Evolutionary conservation across 441 rosid species (phyloP).

Genomic region (Theobroma grandiflorum): DNA sequence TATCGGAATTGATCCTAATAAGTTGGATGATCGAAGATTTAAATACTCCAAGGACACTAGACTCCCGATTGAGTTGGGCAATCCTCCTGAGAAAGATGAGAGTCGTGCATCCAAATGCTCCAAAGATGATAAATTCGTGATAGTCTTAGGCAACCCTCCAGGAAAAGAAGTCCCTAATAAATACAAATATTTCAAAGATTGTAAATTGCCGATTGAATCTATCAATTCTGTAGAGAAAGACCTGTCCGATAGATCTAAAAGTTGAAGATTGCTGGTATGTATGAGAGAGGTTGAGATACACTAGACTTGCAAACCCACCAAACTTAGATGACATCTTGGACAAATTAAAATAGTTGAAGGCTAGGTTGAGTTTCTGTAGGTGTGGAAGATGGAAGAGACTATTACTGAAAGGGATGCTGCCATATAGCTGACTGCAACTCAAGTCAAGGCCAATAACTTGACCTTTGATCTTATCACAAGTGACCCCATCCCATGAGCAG

Average conservation of each 20-base stretch:
- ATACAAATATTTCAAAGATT: too few relatives aligned
- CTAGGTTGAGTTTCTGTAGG: background rate
- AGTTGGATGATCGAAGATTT: background rate
- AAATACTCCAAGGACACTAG: background rate
- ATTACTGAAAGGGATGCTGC: too few relatives aligned
- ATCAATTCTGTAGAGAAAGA: background rate
- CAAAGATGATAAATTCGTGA: background rate
- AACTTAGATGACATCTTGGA: background rate
- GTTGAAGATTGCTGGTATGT: slow-evolving; percentile 18
- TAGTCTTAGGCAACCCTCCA: too few relatives aligned
- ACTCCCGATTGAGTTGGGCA: too few relatives aligned
- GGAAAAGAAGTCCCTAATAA: too few relatives aligned
- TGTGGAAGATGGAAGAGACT: too few relatives aligned
- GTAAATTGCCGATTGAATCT: slow-evolving; percentile 22
- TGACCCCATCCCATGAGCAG: too few relatives aligned
- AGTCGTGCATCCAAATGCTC: too few relatives aligned
- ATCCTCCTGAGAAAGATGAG: background rate
- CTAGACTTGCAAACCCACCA: background rate
- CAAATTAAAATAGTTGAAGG: background rate
- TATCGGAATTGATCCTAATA: background rate
- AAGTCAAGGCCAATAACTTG: too few relatives aligned
- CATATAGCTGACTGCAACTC: too few relatives aligned
- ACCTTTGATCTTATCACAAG: too few relatives aligned
- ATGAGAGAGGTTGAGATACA: background rate
- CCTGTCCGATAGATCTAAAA: slow-evolving; percentile 12